phyloP scores from a whole-genome alignment of 2,329 filamentous ascomycete genomes.

The Aspergillus sp. region DNA sequence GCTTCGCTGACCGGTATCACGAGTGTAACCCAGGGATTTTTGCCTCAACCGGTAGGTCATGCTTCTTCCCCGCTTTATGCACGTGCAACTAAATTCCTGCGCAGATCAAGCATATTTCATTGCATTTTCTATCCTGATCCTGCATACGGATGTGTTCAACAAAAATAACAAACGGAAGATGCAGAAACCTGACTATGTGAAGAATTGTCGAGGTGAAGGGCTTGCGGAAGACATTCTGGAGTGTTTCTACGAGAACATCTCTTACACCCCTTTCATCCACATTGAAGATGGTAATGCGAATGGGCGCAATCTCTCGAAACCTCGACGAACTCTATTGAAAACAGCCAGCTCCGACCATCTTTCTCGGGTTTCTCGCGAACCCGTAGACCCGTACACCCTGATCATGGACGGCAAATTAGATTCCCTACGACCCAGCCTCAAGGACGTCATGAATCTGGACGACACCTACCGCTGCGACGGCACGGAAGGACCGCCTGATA shows the following conservation, averaged over 20 bases:
- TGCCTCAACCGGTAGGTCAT: constrained; percentile 61
- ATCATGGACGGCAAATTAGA: constrained; percentile 90
- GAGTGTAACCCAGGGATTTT: constrained; percentile 98
- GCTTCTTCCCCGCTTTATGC: background rate
- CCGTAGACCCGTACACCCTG: constrained; percentile 90
- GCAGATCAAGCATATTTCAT: constrained; percentile 95
- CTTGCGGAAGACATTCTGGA: constrained; percentile 92
- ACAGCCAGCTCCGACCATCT: constrained; percentile 63
- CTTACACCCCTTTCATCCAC: constrained; percentile 96
- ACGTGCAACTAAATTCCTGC: background rate
- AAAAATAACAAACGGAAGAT: constrained; percentile 99
- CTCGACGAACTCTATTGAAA: constrained; percentile 69
- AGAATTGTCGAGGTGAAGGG: constrained; percentile 87
- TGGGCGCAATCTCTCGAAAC: constrained; percentile 70
- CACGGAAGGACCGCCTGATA: constrained; percentile 71
- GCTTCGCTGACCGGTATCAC: constrained; percentile 94
- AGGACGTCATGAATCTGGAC: constrained; percentile 88
- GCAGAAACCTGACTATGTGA: constrained; percentile 93
- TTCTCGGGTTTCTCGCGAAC: constrained; percentile 70
- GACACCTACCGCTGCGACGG: constrained; percentile 89
- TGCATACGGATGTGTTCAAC: constrained; percentile 99
- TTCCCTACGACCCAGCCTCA: constrained; percentile 76
- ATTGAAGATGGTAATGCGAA: constrained; percentile 81
- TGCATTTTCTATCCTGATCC: constrained; percentile 90
- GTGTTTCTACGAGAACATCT: constrained; percentile 98